phyloP scores from a whole-genome alignment of 345 rosid genomes.

The Lumnitzera racemosa region DNA sequence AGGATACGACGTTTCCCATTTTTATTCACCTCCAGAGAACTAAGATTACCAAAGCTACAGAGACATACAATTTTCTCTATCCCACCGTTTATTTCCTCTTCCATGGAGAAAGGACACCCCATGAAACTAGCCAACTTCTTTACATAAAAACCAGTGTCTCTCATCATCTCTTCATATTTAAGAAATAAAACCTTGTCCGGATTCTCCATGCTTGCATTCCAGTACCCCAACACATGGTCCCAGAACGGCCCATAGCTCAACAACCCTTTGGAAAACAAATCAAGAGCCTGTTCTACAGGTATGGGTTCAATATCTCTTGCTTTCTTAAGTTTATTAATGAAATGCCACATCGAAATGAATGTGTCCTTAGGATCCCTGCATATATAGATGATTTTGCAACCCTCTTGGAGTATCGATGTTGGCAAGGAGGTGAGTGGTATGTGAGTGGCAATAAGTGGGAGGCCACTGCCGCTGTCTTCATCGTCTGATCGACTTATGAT shows the following conservation, averaged over 20 bases:
- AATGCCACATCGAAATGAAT: slow-evolving; percentile 3
- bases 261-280: slow-evolving; percentile 2
- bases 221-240: slow-evolving; percentile 9
- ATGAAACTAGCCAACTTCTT: slow-evolving; percentile 2
- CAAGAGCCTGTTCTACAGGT: not conserved
- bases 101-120: slow-evolving; percentile 7
- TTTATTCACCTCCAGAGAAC: slow-evolving; percentile 5
- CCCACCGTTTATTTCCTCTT: not conserved
- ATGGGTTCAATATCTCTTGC: not conserved
- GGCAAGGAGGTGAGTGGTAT: not conserved
- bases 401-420: not conserved
- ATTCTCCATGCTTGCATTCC: slow-evolving; percentile 1
- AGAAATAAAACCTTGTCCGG: slow-evolving; percentile 5
- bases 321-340: not conserved
- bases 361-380: slow-evolving; percentile 11
- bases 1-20: not conserved
- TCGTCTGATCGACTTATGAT: not conserved
- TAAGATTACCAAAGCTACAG: slow-evolving; percentile 6
- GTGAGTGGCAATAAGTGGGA: slow-evolving; percentile 4
- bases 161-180: slow-evolving; percentile 6
- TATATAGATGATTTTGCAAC: slow-evolving; percentile 5
- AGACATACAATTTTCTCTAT: slow-evolving; percentile 2
- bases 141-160: not conserved
- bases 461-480: not conserved
- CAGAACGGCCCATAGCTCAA: not conserved